Evolutionary conservation across 768 basidiomycete species (phyloP).

Genomic region (Cubamyces sp.): DNA sequence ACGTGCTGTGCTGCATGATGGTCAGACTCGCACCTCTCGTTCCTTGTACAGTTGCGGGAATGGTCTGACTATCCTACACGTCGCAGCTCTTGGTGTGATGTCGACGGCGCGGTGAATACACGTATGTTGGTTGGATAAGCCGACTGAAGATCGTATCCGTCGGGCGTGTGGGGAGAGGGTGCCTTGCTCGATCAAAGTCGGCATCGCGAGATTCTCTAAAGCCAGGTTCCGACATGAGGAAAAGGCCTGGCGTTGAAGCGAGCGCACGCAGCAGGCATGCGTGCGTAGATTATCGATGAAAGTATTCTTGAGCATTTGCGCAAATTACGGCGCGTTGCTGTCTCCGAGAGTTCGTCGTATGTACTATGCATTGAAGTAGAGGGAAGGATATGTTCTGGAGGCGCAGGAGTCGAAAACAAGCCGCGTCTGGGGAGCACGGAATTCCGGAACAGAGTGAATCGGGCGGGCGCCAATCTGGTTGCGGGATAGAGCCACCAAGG

Average conservation of each 20-base stretch:
- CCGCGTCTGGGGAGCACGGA: slow-evolving; percentile 10
- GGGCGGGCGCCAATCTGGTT: slow-evolving; percentile 15
- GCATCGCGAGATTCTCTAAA: neutral
- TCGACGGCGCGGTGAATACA: neutral
- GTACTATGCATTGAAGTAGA: neutral
- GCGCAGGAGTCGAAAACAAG: too few relatives aligned
- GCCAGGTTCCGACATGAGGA: slow-evolving; percentile 15
- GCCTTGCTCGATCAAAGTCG: slow-evolving; percentile 5
- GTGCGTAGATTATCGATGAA: neutral
- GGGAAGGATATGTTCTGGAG: neutral
- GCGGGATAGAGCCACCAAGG: neutral
- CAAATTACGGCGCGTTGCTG: too few relatives aligned
- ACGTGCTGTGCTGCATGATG: neutral
- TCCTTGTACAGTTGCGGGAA: neutral
- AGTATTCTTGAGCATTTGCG: too few relatives aligned
- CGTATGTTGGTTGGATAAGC: neutral
- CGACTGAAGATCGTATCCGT: neutral
- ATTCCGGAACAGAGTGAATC: slow-evolving; percentile 14
- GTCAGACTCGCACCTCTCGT: slow-evolving; percentile 6
- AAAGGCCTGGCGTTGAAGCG: slow-evolving; percentile 23
- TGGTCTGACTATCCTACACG: neutral
- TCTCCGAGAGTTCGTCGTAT: neutral
- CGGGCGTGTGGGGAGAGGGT: neutral
- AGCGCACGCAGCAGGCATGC: slow-evolving; percentile 20
- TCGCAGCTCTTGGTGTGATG: too few relatives aligned